Conservation (phyloP, 2,329 filamentous ascomycete species). For the Cylindrodendrum hubeiense region DNA sequence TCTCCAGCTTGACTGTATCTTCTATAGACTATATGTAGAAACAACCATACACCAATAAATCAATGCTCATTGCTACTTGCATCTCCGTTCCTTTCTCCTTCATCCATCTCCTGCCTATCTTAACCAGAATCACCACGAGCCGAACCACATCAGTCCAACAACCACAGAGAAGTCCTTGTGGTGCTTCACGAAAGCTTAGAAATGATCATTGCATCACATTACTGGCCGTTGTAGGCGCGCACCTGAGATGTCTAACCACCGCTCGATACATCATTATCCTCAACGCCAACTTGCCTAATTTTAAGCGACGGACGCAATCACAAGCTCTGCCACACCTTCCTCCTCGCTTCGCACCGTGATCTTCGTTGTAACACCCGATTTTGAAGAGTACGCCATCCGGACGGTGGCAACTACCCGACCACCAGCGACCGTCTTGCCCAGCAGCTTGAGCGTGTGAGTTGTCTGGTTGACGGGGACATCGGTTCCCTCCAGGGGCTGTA, state of each 20-base stretch:
- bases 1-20: too few species aligned
- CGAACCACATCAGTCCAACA: not conserved
- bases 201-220: conserved; percentile 28
- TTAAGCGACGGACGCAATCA: conserved; percentile 88
- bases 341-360: conserved; percentile 93
- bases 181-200: not conserved
- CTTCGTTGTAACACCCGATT: conserved; percentile 95
- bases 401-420: conserved; percentile 89
- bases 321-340: conserved; percentile 86
- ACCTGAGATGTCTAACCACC: conserved; percentile 45
- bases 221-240: conserved; percentile 25
- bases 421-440: conserved; percentile 93
- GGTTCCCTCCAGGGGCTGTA: conserved; percentile 94
- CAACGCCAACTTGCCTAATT: conserved; percentile 50
- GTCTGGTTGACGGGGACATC: conserved; percentile 90
- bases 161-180: not conserved
- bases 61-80: conserved; percentile 16
- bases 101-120: not conserved
- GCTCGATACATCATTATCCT: conserved; percentile 51
- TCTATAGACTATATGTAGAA: too few species aligned
- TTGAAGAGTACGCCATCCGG: conserved; percentile 93
- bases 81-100: not conserved
- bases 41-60: conserved; percentile 3
- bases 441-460: conserved; percentile 94
- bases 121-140: conserved; percentile 2